Percentiles rank a stretch among this genome's conserved stretches.
phyloP scores from a whole-genome alignment of 805 yeast species.

The Nakazawaea ishiwadae region DNA sequence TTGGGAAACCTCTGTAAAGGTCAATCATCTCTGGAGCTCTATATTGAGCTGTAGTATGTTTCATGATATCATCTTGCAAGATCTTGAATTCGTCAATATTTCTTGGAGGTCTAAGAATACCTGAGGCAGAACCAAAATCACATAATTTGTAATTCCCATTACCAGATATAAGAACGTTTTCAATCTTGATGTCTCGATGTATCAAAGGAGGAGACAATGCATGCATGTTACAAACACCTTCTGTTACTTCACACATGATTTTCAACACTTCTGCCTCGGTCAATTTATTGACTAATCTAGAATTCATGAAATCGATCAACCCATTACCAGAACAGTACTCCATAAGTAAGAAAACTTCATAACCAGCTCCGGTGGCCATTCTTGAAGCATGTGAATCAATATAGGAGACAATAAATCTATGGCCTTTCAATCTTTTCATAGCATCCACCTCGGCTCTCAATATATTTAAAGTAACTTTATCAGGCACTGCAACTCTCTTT shows the following conservation, averaged over 20 bases:
- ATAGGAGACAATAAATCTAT: slow-evolving; percentile 78
- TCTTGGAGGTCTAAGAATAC: slow-evolving; percentile 57
- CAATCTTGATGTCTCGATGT: slow-evolving; percentile 81
- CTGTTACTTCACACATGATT: slow-evolving; percentile 65
- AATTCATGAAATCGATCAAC: slow-evolving; percentile 74
- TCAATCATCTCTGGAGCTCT: slow-evolving; percentile 85
- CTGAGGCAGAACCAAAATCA: slow-evolving; percentile 80
- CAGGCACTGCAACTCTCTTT: slow-evolving; percentile 94
- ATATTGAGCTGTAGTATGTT: slow-evolving; percentile 82
- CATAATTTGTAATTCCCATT: slow-evolving; percentile 62
- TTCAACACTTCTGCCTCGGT: slow-evolving; percentile 63
- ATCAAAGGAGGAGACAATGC: slow-evolving; percentile 64
- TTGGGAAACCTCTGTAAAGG: slow-evolving; percentile 59
- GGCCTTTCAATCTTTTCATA: slow-evolving; percentile 82
- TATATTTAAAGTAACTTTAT: slow-evolving; percentile 74
- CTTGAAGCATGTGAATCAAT: slow-evolving; percentile 94
- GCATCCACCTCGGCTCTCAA: slow-evolving; percentile 96
- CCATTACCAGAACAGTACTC: slow-evolving; percentile 76
- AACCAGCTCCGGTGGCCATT: slow-evolving; percentile 45
- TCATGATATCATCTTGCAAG: slow-evolving; percentile 65
- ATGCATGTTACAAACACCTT: slow-evolving; percentile 78
- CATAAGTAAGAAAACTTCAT: slow-evolving; percentile 77
- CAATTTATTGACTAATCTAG: slow-evolving; percentile 59
- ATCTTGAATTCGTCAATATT: slow-evolving; percentile 54
- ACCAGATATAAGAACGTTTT: slow-evolving; percentile 64